Base-by-base conservation (phyloP, 2,329 filamentous ascomycete genomes). In the Fusarium annulatum region DNA sequence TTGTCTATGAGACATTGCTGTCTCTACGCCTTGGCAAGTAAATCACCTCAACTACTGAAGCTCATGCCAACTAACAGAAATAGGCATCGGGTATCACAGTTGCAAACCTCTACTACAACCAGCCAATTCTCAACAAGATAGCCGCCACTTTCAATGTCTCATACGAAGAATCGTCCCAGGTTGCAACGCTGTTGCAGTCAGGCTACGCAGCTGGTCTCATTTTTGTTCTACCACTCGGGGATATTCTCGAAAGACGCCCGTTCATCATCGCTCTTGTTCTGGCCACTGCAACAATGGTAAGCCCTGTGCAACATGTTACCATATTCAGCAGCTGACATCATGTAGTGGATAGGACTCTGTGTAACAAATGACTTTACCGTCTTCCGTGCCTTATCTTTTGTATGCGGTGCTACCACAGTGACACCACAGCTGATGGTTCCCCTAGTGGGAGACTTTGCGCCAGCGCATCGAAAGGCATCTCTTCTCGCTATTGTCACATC, bases 361-460 rank as follows among this genome's bases (percentile, higher is more conserved):
- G 79, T 94, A 2, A 96, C 93, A 0, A 83, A 83, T 5, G 87
- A 87, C 5, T 92, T 95, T 73, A 78, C 83, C 1, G 86, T 87
- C 11, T 96, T 96, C 80, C 86, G 89, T 1, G 90, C 86, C 3
- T 85, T 96, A 23, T 94, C 92, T 9, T 96, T 93, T 81, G 82
- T 96, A 61, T 90, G 89, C 16, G 91, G 91, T n/a, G 82, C 93
- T n/a, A 92, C 92, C 4, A 96, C 93, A 0, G 93, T 96, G 4
- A 96, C 94, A 7, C 94, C 93, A 18, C 91, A 92, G 80, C 84
- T 92, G 61, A 94, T 96, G 92, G 90, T 96, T 21, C 94, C 94
- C 0, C 85, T 96, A 0, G 93, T 95, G 0, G 92, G 93, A 5
- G 93, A 96, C 76, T 90, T 96, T 23, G 93, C 94, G 0, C 93